Evolutionary conservation across 1,139 yeast genomes (phyloP).

Genomic region (Taphrina betulina): DNA sequence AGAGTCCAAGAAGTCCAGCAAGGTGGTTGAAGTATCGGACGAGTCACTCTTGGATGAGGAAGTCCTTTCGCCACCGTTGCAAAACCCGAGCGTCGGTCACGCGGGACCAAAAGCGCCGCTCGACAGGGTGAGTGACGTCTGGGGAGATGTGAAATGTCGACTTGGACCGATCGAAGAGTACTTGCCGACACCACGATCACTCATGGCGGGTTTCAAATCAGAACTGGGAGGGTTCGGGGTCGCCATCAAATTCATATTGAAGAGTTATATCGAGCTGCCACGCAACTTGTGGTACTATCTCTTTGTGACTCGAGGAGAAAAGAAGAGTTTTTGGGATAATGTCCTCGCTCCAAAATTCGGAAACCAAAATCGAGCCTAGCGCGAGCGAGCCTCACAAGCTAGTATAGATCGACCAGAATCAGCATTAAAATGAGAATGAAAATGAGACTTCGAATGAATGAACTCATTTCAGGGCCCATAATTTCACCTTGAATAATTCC

Average conservation of each 20-base stretch:
- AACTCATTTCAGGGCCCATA: slow-evolving; percentile 16
- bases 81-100: slow-evolving; percentile 16
- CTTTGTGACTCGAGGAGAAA: slow-evolving; percentile 11
- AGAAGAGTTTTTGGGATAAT: slow-evolving; percentile 13
- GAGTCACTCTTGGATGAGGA: slow-evolving; percentile 4
- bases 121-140: background rate
- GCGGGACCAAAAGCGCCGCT: slow-evolving; percentile 23
- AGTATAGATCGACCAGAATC: too few relatives aligned
- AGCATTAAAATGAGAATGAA: too few relatives aligned
- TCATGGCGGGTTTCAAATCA: slow-evolving; percentile 6
- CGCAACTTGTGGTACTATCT: slow-evolving; percentile 48
- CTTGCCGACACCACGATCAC: background rate
- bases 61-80: slow-evolving; percentile 1
- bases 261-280: slow-evolving; percentile 71
- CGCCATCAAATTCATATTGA: slow-evolving; percentile 64
- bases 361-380: too few relatives aligned
- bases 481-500: slow-evolving; percentile 27
- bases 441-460: too few relatives aligned
- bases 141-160: background rate
- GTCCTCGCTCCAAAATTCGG: too few relatives aligned
- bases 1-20: background rate
- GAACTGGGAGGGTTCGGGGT: slow-evolving; percentile 58
- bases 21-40: slow-evolving; percentile 17
- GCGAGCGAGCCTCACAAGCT: too few relatives aligned
- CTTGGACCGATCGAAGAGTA: background rate